phyloP scores from a whole-genome alignment of 2,329 filamentous ascomycete species.

The Diplodia sapinea region DNA sequence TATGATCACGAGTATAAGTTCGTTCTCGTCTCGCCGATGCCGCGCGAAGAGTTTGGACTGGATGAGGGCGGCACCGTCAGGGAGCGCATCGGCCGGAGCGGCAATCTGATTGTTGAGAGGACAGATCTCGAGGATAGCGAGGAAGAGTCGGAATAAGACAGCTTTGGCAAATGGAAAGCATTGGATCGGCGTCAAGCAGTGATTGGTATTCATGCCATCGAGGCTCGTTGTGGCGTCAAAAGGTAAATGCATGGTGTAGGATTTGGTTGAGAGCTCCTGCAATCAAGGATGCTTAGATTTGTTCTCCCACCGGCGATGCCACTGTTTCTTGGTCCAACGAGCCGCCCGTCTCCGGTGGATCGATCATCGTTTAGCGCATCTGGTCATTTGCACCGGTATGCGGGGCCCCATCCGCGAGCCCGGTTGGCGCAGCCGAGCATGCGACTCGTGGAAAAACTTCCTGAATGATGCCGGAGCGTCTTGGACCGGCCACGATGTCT shows the following conservation, averaged over 20 bases:
- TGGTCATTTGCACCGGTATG: slow-evolving; percentile 6
- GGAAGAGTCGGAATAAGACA: slow-evolving; percentile 17
- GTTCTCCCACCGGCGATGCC: slow-evolving; percentile 15
- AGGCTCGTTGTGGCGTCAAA: slow-evolving; percentile 16
- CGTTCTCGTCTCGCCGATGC: slow-evolving; percentile 82
- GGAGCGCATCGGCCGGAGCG: slow-evolving; percentile 78
- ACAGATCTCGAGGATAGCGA: slow-evolving; percentile 62
- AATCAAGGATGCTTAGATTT: neutral
- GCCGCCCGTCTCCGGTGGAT: slow-evolving; percentile 25
- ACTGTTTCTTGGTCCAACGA: neutral
- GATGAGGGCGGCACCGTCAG: slow-evolving; percentile 69
- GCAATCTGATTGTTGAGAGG: slow-evolving; percentile 87
- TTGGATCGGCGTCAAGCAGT: slow-evolving; percentile 20
- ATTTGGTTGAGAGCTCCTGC: neutral
- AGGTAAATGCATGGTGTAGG: slow-evolving; percentile 17
- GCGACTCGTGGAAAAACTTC: slow-evolving; percentile 27
- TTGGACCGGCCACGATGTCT: neutral
- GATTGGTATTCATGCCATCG: neutral
- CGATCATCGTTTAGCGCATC: slow-evolving; percentile 23
- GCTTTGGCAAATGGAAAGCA: slow-evolving; percentile 5
- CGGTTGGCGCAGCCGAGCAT: slow-evolving; percentile 3
- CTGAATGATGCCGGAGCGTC: neutral
- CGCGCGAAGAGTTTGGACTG: slow-evolving; percentile 78
- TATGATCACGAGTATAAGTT: slow-evolving; percentile 89
- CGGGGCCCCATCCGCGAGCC: slow-evolving; percentile 6